phyloP scores from a whole-genome alignment of 257 asterid species.

The Petunia axillaris region DNA sequence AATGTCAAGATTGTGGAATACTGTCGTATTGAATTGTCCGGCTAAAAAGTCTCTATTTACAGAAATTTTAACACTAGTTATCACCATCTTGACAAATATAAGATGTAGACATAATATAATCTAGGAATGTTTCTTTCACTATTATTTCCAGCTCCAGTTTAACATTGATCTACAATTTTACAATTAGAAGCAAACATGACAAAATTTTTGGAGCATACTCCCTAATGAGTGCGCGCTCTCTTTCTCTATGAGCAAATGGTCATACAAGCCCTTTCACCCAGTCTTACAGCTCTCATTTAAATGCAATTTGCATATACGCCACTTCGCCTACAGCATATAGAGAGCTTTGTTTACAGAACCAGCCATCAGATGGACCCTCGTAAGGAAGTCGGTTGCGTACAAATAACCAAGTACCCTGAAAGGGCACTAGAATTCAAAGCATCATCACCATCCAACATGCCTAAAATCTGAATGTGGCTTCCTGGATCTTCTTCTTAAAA shows the following conservation, averaged over 20 bases:
- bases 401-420: constrained; percentile 5
- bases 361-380: not conserved
- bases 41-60: not conserved
- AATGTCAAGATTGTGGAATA: not conserved
- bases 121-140: constrained; percentile 15
- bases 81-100: not conserved
- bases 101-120: not conserved
- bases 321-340: not conserved
- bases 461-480: constrained; percentile 60
- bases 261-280: no score
- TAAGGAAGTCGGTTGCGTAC: not conserved
- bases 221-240: not conserved
- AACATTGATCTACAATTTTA: constrained; percentile 15
- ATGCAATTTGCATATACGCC: not conserved
- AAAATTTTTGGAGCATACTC: constrained; percentile 18
- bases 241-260: no score
- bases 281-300: not conserved
- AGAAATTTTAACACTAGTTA: not conserved
- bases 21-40: not conserved
- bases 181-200: not conserved
- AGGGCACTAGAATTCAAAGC: not conserved
- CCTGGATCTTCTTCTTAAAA: constrained; percentile 74
- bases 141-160: not conserved
- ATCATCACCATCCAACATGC: constrained; percentile 38
- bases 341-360: not conserved